phyloP scores from a whole-genome alignment of 2,329 filamentous ascomycete genomes.

The Fusarium austroafricanum region DNA sequence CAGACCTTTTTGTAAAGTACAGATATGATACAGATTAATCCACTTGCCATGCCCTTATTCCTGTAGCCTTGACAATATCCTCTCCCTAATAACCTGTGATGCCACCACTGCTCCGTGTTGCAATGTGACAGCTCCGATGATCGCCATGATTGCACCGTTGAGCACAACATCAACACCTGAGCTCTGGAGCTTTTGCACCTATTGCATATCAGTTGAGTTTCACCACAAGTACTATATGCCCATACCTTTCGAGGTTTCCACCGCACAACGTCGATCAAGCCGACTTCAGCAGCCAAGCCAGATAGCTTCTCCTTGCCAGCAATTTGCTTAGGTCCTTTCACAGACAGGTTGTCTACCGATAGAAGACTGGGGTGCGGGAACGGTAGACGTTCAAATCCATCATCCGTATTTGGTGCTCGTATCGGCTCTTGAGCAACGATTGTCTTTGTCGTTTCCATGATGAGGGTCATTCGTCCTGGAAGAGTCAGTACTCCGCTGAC shows the following conservation, averaged over 20 bases:
- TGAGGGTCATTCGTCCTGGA: conserved; percentile 52
- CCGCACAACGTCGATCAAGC: conserved; percentile 79
- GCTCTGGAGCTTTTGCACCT: conserved; percentile 73
- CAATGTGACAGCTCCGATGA: conserved; percentile 89
- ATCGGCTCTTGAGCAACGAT: conserved; percentile 52
- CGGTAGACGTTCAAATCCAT: conserved; percentile 66
- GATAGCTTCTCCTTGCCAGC: conserved; percentile 74
- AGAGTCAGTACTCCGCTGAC: conserved; percentile 23
- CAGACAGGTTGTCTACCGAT: conserved; percentile 78
- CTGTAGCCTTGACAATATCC: conserved; percentile 67
- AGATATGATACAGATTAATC: conserved; percentile 48
- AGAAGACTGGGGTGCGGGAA: conserved; percentile 78
- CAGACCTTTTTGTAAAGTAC: conserved; percentile 46
- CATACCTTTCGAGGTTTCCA: conserved; percentile 89
- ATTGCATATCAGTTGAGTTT: conserved; percentile 6
- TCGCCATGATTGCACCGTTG: conserved; percentile 81
- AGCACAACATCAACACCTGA: conserved; percentile 83
- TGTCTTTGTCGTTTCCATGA: conserved; percentile 55
- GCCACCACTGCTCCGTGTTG: conserved; percentile 86
- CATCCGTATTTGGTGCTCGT: conserved; percentile 52
- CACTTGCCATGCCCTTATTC: conserved; percentile 24
- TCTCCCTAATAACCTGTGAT: conserved; percentile 78
- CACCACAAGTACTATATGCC: not conserved
- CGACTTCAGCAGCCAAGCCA: conserved; percentile 74
- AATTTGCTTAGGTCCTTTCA: conserved; percentile 68